phyloP scores from a whole-genome alignment of 495 filamentous ascomycete species.

The Penicillium nucicola region DNA sequence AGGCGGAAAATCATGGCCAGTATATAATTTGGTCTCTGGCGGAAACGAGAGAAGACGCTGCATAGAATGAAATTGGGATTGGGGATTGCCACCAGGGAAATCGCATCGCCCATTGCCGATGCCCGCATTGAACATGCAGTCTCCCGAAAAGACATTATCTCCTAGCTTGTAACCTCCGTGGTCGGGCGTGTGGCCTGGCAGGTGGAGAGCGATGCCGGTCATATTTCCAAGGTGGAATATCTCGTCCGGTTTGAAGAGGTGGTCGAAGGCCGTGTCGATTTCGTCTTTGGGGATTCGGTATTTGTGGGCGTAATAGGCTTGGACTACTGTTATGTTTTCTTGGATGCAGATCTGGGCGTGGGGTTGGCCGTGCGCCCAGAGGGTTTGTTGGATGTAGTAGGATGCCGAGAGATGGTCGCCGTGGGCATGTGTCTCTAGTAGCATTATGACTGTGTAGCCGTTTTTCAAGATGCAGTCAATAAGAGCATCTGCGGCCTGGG shows the following conservation, averaged over 20 bases:
- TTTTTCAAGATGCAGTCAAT: constrained; percentile 32
- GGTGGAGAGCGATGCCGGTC: constrained; percentile 35
- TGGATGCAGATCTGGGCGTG: constrained; percentile 43
- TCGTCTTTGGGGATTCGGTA: constrained; percentile 41
- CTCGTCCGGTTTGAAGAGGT: constrained; percentile 46
- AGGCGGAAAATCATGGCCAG: constrained; percentile 47
- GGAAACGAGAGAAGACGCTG: constrained; percentile 44
- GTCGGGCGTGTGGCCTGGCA: constrained; percentile 57
- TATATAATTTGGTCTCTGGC: constrained; percentile 31
- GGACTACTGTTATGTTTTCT: constrained; percentile 43
- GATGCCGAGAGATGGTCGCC: constrained; percentile 55
- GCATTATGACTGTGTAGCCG: constrained; percentile 35
- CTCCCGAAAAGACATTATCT: constrained; percentile 52
- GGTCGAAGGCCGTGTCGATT: constrained; percentile 42
- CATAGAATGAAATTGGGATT: constrained; percentile 38
- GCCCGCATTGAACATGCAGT: constrained; percentile 54
- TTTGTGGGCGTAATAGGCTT: constrained; percentile 37
- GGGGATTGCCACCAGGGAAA: constrained; percentile 49
- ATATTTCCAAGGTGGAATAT: constrained; percentile 44
- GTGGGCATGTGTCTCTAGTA: constrained; percentile 57
- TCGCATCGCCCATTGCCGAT: constrained; percentile 53
- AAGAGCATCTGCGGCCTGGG: constrained; percentile 42
- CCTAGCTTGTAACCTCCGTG: constrained; percentile 55
- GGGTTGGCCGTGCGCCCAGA: constrained; percentile 17
- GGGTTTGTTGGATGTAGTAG: constrained; percentile 45